Evolutionary conservation across 495 filamentous ascomycete species (phyloP).

Genomic region (Aspergillus panamensis): DNA sequence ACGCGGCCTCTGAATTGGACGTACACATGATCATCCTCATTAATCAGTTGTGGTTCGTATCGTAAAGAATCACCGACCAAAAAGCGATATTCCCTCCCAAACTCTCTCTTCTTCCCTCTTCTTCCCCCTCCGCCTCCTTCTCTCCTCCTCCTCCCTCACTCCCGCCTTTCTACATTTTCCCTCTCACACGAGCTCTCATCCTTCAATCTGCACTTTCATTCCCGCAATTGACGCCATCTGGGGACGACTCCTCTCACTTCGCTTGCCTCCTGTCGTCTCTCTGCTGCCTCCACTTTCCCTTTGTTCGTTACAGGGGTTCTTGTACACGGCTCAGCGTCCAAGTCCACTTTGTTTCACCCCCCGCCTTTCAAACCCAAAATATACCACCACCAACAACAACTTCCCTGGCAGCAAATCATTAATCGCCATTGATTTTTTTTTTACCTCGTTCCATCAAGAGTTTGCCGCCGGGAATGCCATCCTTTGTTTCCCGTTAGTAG

Average conservation of each 20-base stretch:
- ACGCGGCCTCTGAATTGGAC: not conserved
- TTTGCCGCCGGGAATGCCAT: constrained; percentile 29
- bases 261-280: constrained; percentile 1
- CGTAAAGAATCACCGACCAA: constrained; percentile 10
- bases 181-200: not conserved
- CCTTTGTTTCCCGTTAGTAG: constrained; percentile 28
- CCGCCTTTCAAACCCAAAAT: constrained; percentile 9
- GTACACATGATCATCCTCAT: constrained; percentile 1
- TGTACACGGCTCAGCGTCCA: constrained; percentile 12
- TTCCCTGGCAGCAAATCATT: constrained; percentile 16
- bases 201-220: not conserved
- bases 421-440: constrained; percentile 7
- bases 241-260: not conserved
- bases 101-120: not conserved
- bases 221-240: not conserved
- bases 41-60: constrained; percentile 8
- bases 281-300: not conserved
- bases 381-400: constrained; percentile 1
- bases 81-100: not conserved
- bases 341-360: not conserved
- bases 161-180: not conserved
- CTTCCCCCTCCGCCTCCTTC: not conserved
- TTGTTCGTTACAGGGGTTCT: constrained; percentile 13
- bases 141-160: not conserved
- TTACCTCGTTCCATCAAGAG: constrained; percentile 19